Percentiles rank a stretch among this genome's conserved stretches.
phyloP scores from a whole-genome alignment of 495 filamentous ascomycete genomes.

The Aspergillus heteromorphus region DNA sequence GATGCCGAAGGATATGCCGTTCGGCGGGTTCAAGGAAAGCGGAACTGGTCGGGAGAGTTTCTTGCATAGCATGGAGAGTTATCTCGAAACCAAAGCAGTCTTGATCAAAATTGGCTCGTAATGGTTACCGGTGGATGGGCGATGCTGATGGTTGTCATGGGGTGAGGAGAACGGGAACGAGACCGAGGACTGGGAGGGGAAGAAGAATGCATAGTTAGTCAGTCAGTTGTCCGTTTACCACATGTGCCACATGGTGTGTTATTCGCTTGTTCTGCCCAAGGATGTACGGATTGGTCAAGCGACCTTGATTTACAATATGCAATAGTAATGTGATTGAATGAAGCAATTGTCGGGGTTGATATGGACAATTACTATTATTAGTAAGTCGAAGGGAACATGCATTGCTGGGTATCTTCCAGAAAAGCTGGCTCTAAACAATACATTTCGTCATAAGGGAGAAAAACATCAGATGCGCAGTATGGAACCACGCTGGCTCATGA shows the following conservation, averaged over 20 bases:
- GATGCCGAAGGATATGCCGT: slow-evolving; percentile 59
- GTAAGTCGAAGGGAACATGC: background rate
- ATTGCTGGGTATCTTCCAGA: slow-evolving; percentile 7
- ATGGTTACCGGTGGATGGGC: background rate
- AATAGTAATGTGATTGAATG: no score
- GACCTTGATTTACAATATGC: no score
- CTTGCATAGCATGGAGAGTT: slow-evolving; percentile 43
- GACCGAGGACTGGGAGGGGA: no score
- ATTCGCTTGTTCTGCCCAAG: no score
- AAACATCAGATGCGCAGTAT: background rate
- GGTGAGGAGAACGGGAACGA: no score
- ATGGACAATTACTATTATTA: background rate
- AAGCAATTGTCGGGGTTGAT: no score
- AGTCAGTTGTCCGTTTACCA: no score
- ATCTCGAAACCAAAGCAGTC: slow-evolving; percentile 46
- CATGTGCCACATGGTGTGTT: no score
- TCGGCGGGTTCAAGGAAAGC: slow-evolving; percentile 88
- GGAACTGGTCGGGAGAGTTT: slow-evolving; percentile 70
- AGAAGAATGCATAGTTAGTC: no score
- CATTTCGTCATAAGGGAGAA: background rate
- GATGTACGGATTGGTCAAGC: no score
- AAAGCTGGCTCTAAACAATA: background rate
- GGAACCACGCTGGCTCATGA: background rate
- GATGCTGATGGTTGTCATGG: no score
- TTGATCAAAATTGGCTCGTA: slow-evolving; percentile 22